Evolutionary conservation across 108 stramenopile species (phyloP).

Genomic region (Cyclotella baltica): DNA sequence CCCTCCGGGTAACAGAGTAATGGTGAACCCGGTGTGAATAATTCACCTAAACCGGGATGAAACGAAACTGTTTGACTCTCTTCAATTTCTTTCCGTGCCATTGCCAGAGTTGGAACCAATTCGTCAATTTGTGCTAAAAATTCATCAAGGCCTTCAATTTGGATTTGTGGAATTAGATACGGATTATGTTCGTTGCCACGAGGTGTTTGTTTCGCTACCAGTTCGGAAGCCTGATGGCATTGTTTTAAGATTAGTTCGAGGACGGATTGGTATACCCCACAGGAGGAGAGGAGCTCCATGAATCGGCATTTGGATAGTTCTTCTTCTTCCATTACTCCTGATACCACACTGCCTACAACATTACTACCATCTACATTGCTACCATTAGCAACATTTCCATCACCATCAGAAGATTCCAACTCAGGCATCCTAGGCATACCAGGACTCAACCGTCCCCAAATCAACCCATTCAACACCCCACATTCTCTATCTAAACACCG

Average conservation of each 20-base stretch:
- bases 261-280: conserved; percentile 65
- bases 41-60: conserved; percentile 72
- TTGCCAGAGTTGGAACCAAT: conserved; percentile 44
- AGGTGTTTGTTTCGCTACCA: conserved; percentile 5
- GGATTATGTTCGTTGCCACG: conserved; percentile 34
- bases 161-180: conserved; percentile 51
- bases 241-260: conserved; percentile 58
- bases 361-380: too few relatives aligned
- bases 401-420: too few relatives aligned
- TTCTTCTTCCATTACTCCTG: conserved; percentile 60
- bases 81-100: conserved; percentile 62
- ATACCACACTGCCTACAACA: too few relatives aligned
- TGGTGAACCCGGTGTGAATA: conserved; percentile 66
- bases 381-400: too few relatives aligned
- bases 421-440: too few relatives aligned
- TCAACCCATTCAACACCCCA: conserved; percentile 49
- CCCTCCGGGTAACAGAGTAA: conserved; percentile 69
- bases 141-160: conserved; percentile 57
- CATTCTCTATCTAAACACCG: conserved; percentile 64
- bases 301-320: conserved; percentile 68
- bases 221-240: conserved; percentile 30
- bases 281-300: conserved; percentile 70
- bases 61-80: conserved; percentile 63
- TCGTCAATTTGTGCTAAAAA: conserved; percentile 57
- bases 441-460: conserved; percentile 40